These are phyloP conservation scores for Xylaria venustula DNA, from an alignment of 495 filamentous ascomycete species.

Conservation along the genomic window DNA sequence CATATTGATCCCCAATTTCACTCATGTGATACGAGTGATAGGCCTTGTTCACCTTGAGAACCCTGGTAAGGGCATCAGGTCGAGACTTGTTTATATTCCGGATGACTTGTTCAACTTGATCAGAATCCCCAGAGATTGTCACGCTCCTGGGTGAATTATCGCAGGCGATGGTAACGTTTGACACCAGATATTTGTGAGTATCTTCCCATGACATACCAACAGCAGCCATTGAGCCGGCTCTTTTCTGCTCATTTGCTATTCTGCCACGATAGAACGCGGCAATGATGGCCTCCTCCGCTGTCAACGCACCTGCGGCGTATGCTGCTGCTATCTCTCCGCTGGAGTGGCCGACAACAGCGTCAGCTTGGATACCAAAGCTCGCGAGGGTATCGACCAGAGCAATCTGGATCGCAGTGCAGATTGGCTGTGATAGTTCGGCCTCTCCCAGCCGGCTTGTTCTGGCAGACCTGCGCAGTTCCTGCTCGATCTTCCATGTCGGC, in stretches of 20 bases:
- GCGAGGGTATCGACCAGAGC: conserved; percentile 50
- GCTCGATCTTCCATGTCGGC: background rate
- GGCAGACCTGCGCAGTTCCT: conserved; percentile 15
- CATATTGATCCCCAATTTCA: conserved; percentile 26
- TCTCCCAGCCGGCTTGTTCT: conserved; percentile 24
- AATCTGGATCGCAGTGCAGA: conserved; percentile 46
- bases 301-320: conserved; percentile 35
- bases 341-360: conserved; percentile 38
- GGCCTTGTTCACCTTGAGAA: conserved; percentile 19
- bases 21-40: conserved; percentile 37
- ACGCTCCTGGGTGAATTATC: conserved; percentile 39
- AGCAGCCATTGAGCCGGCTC: conserved; percentile 39
- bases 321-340: conserved; percentile 45
- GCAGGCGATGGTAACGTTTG: conserved; percentile 36
- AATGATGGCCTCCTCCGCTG: conserved; percentile 25
- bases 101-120: conserved; percentile 18
- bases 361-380: conserved; percentile 43
- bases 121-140: conserved; percentile 36
- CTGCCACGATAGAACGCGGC: conserved; percentile 34
- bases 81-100: conserved; percentile 20
- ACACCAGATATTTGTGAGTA: conserved; percentile 19
- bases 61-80: conserved; percentile 3
- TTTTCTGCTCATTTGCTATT: conserved; percentile 11
- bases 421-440: conserved; percentile 37
- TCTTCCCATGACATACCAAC: conserved; percentile 31